phyloP scores from a whole-genome alignment of 345 rosid genomes.

The Sisymbrium irio region DNA sequence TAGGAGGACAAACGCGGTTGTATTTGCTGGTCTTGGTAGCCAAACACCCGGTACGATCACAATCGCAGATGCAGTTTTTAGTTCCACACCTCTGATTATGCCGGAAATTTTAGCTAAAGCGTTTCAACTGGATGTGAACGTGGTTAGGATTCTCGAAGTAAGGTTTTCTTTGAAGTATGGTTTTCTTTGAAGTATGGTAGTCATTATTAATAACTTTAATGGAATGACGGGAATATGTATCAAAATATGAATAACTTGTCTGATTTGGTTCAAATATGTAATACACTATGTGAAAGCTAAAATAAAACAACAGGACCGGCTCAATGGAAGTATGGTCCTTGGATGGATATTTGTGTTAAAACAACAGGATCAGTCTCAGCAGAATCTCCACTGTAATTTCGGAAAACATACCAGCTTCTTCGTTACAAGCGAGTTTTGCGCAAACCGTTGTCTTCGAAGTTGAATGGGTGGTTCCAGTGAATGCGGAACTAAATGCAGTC shows the following conservation, averaged over 20 bases:
- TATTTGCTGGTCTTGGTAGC: constrained; percentile 43
- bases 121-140: constrained; percentile 40
- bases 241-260: background rate
- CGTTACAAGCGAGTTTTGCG: too few species aligned
- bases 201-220: constrained; percentile 1
- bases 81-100: constrained; percentile 40
- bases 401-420: too few species aligned
- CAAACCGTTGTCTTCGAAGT: too few species aligned
- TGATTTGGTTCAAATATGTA: background rate
- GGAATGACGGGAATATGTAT: background rate
- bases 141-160: constrained; percentile 33
- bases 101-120: constrained; percentile 46
- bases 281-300: too few species aligned
- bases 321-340: too few species aligned
- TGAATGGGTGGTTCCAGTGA: too few species aligned
- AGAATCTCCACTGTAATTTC: too few species aligned
- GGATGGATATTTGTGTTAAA: too few species aligned
- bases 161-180: constrained; percentile 36
- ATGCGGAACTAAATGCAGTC: too few species aligned
- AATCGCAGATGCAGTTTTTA: constrained; percentile 41
- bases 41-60: constrained; percentile 46
- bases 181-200: background rate
- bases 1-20: constrained; percentile 39
- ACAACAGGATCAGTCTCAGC: too few species aligned
- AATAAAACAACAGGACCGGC: too few species aligned